phyloP scores from a whole-genome alignment of 495 filamentous ascomycete genomes.

The Hypoxylon trugodes region DNA sequence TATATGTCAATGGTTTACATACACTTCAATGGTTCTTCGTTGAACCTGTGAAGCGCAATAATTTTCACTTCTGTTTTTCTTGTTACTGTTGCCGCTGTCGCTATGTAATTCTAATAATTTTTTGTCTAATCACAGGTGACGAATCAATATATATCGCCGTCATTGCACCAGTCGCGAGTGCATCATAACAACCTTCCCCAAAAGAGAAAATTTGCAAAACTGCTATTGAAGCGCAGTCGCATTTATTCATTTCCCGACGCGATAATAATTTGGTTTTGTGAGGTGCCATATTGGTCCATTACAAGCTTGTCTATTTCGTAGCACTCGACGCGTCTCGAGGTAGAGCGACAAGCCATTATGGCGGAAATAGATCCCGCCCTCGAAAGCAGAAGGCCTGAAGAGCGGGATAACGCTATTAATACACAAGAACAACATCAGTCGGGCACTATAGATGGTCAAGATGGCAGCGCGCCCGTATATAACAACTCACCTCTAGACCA shows the following conservation, averaged over 20 bases:
- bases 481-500: constrained; percentile 25
- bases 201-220: neutral
- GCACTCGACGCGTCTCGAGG: constrained; percentile 22
- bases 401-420: constrained; percentile 30
- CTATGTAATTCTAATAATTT: constrained; percentile 34
- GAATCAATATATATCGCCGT: constrained; percentile 17
- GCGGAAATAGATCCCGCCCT: constrained; percentile 42
- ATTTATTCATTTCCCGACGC: constrained; percentile 16
- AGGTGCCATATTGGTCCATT: constrained; percentile 13
- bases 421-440: constrained; percentile 37
- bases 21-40: constrained; percentile 17
- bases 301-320: constrained; percentile 12
- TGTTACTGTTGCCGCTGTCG: neutral
- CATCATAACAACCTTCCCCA: constrained; percentile 7
- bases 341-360: constrained; percentile 33
- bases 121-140: constrained; percentile 25
- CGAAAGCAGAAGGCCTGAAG: constrained; percentile 33
- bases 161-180: constrained; percentile 24
- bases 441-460: constrained; percentile 30
- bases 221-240: constrained; percentile 11
- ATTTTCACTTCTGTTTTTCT: neutral
- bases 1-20: constrained; percentile 17
- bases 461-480: constrained; percentile 17
- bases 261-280: constrained; percentile 12
- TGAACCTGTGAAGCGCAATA: constrained; percentile 8